Evolutionary conservation across 306 rosid genomes (phyloP).

Genomic region (Sesbania bispinosa): DNA sequence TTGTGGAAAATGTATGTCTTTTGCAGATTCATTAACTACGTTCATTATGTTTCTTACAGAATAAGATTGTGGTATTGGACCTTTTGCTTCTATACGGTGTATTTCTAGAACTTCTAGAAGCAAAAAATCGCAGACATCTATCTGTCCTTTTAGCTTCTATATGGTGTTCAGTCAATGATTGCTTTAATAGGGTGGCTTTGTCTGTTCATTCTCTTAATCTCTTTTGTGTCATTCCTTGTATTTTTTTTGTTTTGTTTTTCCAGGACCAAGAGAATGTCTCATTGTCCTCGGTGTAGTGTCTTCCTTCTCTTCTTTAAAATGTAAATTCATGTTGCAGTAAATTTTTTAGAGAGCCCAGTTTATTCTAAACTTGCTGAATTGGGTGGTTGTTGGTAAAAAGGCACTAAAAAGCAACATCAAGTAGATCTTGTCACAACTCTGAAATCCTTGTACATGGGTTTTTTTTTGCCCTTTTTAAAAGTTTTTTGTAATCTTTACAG

Average conservation of each 20-base stretch:
- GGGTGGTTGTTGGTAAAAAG: neutral
- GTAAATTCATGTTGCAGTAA: neutral
- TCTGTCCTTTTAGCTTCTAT: neutral
- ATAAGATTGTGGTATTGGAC: neutral
- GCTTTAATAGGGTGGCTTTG: neutral
- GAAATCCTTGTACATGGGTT: neutral
- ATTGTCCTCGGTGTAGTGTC: neutral
- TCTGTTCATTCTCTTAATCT: conserved; percentile 1
- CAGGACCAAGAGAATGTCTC: neutral
- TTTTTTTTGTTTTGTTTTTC: neutral
- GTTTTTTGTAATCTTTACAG: conserved; percentile 42
- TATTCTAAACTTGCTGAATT: conserved; percentile 6
- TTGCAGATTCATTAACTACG: neutral
- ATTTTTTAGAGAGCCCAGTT: neutral
- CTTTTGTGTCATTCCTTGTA: neutral
- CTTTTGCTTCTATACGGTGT: conserved; percentile 7
- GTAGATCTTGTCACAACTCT: neutral
- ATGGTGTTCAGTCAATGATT: neutral
- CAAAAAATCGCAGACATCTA: neutral
- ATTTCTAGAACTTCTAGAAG: neutral
- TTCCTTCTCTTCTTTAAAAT: conserved; percentile 4
- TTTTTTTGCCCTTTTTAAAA: conserved; percentile 15
- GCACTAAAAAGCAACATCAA: neutral
- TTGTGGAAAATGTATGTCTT: neutral
- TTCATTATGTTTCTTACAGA: conserved; percentile 9